Evolutionary conservation across 108 stramenopile genomes (phyloP), one percentile per base, ranked within the genome.

Genomic region (Fragilaria crotonensis): DNA sequence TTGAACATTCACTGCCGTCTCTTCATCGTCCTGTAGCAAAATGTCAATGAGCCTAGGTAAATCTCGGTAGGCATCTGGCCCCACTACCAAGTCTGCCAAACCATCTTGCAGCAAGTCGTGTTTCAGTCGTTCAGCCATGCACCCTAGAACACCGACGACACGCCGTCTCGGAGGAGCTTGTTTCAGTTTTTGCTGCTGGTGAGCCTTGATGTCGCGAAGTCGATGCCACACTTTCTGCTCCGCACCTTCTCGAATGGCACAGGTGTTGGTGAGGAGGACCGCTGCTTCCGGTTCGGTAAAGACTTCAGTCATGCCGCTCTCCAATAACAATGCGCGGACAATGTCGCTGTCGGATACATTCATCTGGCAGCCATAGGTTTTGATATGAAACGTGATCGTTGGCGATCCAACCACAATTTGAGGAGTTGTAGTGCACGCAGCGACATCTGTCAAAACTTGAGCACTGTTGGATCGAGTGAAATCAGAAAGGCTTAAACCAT

Each of bases 331-430:
- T 32, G 86, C 80, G 1, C 90, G 83, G 5, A 98, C 96, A 62
- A 99, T 90, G 52, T 98, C 96, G 21, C 83, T 77, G 61, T 99
- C 98, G 63, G 81, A 83, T 26, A 98, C 94, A 70, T 99, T 99
- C 97, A 98, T 98, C 68, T 98, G 95, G 77, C 98, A 99, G 0
- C 98, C 98, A 67, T 95, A 96, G n/a, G 97, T 99, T 78, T 97
- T 90, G 30, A 99, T 70, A 67, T 89, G 95, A 67, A 96, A 99
- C 52, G 78, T 66, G 3, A 69, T 41, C 1, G 32, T 22, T 1
- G 20, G 30, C 30, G 20, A 50, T 32, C 28, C 31, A 32, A 23
- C 5, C 5, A 29, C 31, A 19, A 7, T 55, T 5, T 32, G 11
- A 7, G 11, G 14, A 7, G 54, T 14, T 32, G 29, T 14, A 33